Evolutionary conservation across 768 basidiomycete genomes (phyloP), one percentile per base, ranked within the genome.

Genomic region (Mycena latifolia): DNA sequence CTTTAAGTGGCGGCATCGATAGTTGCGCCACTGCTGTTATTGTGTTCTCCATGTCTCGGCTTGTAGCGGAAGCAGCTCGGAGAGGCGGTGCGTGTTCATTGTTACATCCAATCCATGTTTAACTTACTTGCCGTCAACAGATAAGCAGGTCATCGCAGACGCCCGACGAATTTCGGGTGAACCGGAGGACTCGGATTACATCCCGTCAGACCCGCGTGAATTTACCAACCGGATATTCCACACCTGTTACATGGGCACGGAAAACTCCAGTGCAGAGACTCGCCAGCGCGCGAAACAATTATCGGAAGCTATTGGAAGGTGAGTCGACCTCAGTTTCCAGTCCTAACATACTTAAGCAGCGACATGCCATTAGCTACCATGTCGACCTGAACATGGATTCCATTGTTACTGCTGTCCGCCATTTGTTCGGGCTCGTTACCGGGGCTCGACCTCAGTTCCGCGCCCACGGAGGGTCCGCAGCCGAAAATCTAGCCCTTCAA

Each of bases 171-270:
- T 99, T 62, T 87, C 85, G 0, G 95, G 96, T 5, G 94, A 97
- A 75, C 84, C 91, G 0, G 89, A 89, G 58, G 89, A 86, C 63
- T 97, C 96, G 2, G 79, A 79, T 2, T 99, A 98, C 74, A 72
- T 95, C 28, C 97, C 98, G 1, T 84, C 87, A 0, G 96, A 99
- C 76, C 89, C 96, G 0, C 87, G 84, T 50, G 98, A 99, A 74
- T 95, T 98, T 71, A 88, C 89, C 28, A 84, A 82, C 57, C 85
- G 95, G 27, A 90, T 99, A 58, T 97, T 99, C 82, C 96, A 99
- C 77, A 97, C 96, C 0, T 98, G 95, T 78, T 99, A 97, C 78
- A 99, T 99, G 98, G 97, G 97, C 7, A 99, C 98, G 0, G 94
- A 96, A 77, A 96, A 99, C 76, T 98, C 97, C 9, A 94, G 91